Evolutionary conservation across 331 rosid genomes (phyloP), one percentile per base, ranked within the genome.

Genomic region (Cydonia oblonga): DNA sequence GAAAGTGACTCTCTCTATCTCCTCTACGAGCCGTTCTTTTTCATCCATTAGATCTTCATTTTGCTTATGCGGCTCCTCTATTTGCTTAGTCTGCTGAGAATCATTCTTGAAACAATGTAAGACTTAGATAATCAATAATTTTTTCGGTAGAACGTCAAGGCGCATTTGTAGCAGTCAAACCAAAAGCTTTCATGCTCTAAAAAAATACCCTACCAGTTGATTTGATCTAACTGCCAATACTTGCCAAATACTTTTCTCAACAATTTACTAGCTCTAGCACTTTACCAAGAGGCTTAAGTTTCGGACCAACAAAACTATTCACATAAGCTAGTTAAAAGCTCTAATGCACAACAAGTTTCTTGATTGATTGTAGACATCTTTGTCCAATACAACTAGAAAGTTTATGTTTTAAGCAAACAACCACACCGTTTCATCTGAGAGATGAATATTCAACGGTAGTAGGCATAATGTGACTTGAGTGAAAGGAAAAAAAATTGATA

Each of bases 1-100:
- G 88, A 76, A 44, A 89, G 52, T n/a, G 79, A 89, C 80, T 84
- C 92, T 86, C 68, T 89, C 96, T 32, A 93, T 89, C 85, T 90
- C 96, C 85, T 90, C 96, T 22, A 89, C 81, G 10, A 93, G 88
- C 54, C 91, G 90, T 76, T 93, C 97, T 16, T 93, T 90, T 64
- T 89, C 97, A 19, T 90, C 95, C 13, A 77, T 80, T 66, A 93
- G 77, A 2, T 90, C 98, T 68, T 93, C 97, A 71, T 89, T 93
- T 78, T 87, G 95, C 85, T 87, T 89, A 75, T 93, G 97, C 72
- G 90, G 95, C 68, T 90, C 98, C 87, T 93, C 98, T 72, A 93
- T 87, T 78, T 90, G 97, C 84, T 87, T 90, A 22, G 98, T 93
- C 80, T 93, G 98, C 75, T 90, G 97, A 26, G 97, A 93, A 84